Evolutionary conservation across 2,329 filamentous ascomycete genomes (phyloP).

Genomic region (Pestalotiopsis sp.): DNA sequence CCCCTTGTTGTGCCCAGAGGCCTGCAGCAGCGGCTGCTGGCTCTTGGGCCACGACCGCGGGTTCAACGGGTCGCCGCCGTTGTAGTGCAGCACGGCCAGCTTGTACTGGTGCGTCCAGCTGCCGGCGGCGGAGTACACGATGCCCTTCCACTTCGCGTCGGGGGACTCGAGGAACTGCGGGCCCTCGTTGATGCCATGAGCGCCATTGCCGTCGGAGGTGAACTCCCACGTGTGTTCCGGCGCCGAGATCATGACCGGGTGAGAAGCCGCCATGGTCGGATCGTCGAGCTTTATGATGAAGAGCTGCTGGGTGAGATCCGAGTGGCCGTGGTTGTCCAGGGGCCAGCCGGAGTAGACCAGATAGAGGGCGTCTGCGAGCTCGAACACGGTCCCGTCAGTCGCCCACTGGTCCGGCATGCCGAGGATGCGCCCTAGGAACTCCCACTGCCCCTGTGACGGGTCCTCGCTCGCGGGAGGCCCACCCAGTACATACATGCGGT

Average conservation of each 20-base stretch:
- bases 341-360: slow-evolving; percentile 37
- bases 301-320: slow-evolving; percentile 31
- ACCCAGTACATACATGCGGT: slow-evolving; percentile 35
- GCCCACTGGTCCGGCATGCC: slow-evolving; percentile 33
- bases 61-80: slow-evolving; percentile 30
- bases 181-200: slow-evolving; percentile 35
- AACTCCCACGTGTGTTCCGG: slow-evolving; percentile 33
- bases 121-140: slow-evolving; percentile 33
- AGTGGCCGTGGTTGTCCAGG: slow-evolving; percentile 19
- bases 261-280: slow-evolving; percentile 23
- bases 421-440: slow-evolving; percentile 31
- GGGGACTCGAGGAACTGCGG: slow-evolving; percentile 33
- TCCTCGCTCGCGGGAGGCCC: slow-evolving; percentile 28
- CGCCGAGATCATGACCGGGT: slow-evolving; percentile 24
- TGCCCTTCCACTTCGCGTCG: slow-evolving; percentile 30
- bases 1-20: slow-evolving; percentile 16
- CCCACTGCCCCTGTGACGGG: slow-evolving; percentile 30
- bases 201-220: slow-evolving; percentile 28
- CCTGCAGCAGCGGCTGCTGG: slow-evolving; percentile 27
- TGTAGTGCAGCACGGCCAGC: slow-evolving; percentile 31
- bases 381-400: slow-evolving; percentile 35
- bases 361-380: slow-evolving; percentile 28
- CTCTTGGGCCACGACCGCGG: slow-evolving; percentile 30
- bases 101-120: slow-evolving; percentile 37
- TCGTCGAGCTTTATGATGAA: slow-evolving; percentile 29